Conservation (phyloP, 2,329 filamentous ascomycete species). For the Lithohypha guttulata region DNA sequence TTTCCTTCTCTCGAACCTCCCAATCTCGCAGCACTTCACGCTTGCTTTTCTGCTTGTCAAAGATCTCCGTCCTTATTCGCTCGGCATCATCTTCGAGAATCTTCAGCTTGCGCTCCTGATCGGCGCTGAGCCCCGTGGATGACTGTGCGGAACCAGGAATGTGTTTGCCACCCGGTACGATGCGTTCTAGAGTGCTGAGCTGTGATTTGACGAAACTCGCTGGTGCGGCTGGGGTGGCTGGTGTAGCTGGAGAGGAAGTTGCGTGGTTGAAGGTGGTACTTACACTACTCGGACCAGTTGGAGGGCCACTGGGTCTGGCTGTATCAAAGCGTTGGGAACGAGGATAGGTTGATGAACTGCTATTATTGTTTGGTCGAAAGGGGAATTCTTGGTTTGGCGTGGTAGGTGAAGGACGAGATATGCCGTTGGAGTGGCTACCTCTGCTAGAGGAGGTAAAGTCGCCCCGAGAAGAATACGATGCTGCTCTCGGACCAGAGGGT, state of each 20-base stretch:
- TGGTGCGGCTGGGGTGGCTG: constrained; percentile 1
- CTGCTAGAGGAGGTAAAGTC: constrained; percentile 4
- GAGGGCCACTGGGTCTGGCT: constrained; percentile 23
- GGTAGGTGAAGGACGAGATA: constrained; percentile 4
- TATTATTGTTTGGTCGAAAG: constrained; percentile 30
- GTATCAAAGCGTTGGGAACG: constrained; percentile 31
- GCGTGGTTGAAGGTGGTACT: constrained; percentile 15
- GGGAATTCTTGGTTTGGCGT: constrained; percentile 27
- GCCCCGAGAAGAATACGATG: constrained; percentile 6
- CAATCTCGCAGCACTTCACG: constrained; percentile 35
- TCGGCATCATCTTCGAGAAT: constrained; percentile 37
- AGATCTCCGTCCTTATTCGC: constrained; percentile 34
- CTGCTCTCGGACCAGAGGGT: constrained; percentile 10
- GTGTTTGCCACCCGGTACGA: constrained; percentile 34
- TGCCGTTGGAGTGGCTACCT: constrained; percentile 5
- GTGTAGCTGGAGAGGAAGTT: constrained; percentile 14
- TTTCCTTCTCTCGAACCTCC: constrained; percentile 38
- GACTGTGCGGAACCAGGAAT: constrained; percentile 20
- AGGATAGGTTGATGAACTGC: constrained; percentile 27
- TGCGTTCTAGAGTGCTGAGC: constrained; percentile 24
- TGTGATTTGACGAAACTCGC: constrained; percentile 21
- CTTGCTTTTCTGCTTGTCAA: constrained; percentile 35
- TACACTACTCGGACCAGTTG: constrained; percentile 8
- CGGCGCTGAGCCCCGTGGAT: constrained; percentile 27
- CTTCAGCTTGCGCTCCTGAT: constrained; percentile 34